These are phyloP conservation scores for Venturia pyrina DNA, from an alignment of 2,329 filamentous ascomycete species.

Conservation along the genomic window DNA sequence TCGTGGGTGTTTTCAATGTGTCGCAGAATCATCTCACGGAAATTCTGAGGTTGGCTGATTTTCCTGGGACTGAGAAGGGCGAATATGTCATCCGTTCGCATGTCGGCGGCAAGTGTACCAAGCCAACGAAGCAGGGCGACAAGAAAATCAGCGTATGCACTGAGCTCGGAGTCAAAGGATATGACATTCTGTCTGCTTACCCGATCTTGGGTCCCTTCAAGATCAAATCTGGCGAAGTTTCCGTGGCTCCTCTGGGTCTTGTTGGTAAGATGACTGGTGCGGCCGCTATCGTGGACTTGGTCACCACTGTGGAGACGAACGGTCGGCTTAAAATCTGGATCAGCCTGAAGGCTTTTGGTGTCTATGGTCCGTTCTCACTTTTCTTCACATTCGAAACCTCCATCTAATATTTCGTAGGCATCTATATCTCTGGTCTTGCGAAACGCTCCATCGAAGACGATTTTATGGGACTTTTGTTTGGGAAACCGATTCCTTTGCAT, in stretches of 20 bases:
- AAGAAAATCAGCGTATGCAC: slow-evolving; percentile 47
- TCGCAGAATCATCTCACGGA: slow-evolving; percentile 53
- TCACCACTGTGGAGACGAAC: slow-evolving; percentile 47
- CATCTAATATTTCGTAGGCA: slow-evolving; percentile 35
- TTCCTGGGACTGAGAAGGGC: slow-evolving; percentile 56
- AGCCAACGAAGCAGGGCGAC: slow-evolving; percentile 36
- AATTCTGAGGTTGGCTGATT: slow-evolving; percentile 58
- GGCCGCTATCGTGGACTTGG: slow-evolving; percentile 60
- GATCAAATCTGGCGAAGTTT: slow-evolving; percentile 29
- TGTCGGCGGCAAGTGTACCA: slow-evolving; percentile 51
- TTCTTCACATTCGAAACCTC: neutral
- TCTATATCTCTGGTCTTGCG: slow-evolving; percentile 66
- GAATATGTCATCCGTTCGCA: slow-evolving; percentile 69
- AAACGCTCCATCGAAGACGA: slow-evolving; percentile 50
- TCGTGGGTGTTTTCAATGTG: slow-evolving; percentile 81
- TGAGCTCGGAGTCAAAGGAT: slow-evolving; percentile 54
- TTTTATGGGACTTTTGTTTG: slow-evolving; percentile 67
- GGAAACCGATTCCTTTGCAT: slow-evolving; percentile 55
- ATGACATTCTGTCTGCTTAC: slow-evolving; percentile 74
- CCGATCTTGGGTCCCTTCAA: slow-evolving; percentile 28
- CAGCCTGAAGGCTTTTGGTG: slow-evolving; percentile 69
- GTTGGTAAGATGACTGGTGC: slow-evolving; percentile 83
- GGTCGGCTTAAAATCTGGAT: slow-evolving; percentile 56
- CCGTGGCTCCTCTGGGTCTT: slow-evolving; percentile 64
- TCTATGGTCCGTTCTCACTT: slow-evolving; percentile 45